Base-by-base conservation (phyloP, 2,329 filamentous ascomycete genomes). In the Fusarium nisikadoi region DNA sequence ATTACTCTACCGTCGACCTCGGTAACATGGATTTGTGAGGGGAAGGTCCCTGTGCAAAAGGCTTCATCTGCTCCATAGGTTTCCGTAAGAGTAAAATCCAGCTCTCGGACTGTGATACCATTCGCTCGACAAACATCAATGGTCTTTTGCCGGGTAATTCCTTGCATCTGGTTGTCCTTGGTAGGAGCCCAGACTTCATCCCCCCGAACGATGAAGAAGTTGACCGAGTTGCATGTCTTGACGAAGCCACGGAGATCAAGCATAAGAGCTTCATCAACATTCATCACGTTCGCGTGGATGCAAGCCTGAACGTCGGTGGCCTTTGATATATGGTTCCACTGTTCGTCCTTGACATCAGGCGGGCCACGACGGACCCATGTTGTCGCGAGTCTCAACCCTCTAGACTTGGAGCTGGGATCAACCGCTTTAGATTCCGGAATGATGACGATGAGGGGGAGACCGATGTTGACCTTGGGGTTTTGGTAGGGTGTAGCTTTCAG, bases 241-340 rank as follows among this genome's bases (percentile, higher is more conserved):
- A 67, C 64, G 0, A 67, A 67, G 0, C 64, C 64, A 0, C 54
- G 46, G 0, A 67, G 39, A 0, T 67, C 64, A 0, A 67, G 62
- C 64, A 67, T 67, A 0, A 67, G 36, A 0, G 64, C 64, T 6
- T 67, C 64, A 0, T 67, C 64, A 0, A 62, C 62, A 0, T 67
- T 67, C 64, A 67, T 67, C 1, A 67, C 53, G 0, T 67, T 67
- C 0, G 64, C 64, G 0, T 67, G 62, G 0, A 67, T 67, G 0
- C 64, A 67, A 1, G 64, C 64, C 29, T 67, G 64, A 0, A 67
- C 64, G 5, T 67, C 64, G 2, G 64, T 67, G 0, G 64, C 64
- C 46, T 67, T 67, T 1, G 64, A 67, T 7, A 67, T 67, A 1
- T 67, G 64, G 4, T 67, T 67, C 64, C 64, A 67, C 1, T 67